Percentiles rank a stretch among this genome's conserved stretches.
These are phyloP conservation scores for Clitopilus passeckerianus DNA, from an alignment of 768 basidiomycete species.

Conservation along the genomic window DNA sequence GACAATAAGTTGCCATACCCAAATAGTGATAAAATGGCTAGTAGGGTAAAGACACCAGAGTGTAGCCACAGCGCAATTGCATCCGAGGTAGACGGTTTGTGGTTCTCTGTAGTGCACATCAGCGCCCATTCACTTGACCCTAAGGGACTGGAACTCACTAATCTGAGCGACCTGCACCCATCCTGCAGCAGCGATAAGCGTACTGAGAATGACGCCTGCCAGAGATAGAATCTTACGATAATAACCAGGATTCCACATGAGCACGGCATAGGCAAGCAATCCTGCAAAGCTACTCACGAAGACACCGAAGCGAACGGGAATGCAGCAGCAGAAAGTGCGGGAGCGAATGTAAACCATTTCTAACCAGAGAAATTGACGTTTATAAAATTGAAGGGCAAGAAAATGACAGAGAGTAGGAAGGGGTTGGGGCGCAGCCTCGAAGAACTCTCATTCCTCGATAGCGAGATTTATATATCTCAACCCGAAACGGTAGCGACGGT, in stretches of 20 bases:
- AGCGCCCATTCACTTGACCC: not conserved
- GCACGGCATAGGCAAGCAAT: not conserved
- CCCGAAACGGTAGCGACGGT: conserved; percentile 7
- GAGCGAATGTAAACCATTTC: conserved; percentile 48
- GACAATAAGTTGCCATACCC: conserved; percentile 31
- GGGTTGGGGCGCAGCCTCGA: conserved; percentile 34
- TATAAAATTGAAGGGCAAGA: conserved; percentile 8
- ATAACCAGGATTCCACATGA: not conserved
- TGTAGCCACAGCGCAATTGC: conserved; percentile 42
- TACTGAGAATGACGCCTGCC: conserved; percentile 35
- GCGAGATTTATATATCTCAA: conserved; percentile 6
- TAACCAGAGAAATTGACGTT: conserved; percentile 19
- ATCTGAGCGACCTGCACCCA: conserved; percentile 42
- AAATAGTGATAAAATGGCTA: conserved; percentile 42
- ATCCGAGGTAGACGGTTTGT: conserved; percentile 30
- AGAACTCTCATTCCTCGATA: conserved; percentile 6
- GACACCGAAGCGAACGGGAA: conserved; percentile 61
- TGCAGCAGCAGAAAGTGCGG: conserved; percentile 59
- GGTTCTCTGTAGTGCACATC: conserved; percentile 17
- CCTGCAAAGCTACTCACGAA: conserved; percentile 33
- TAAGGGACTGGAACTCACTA: conserved; percentile 24
- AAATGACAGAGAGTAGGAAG: conserved; percentile 14
- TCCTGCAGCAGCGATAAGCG: conserved; percentile 36
- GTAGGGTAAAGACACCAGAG: conserved; percentile 39
- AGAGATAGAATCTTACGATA: conserved; percentile 33